A percentile compares a stretch with the other conserved stretches of the same genome.
Evolutionary conservation across 768 basidiomycete genomes (phyloP).

Genomic region (Dictyophora rubrovolvata): DNA sequence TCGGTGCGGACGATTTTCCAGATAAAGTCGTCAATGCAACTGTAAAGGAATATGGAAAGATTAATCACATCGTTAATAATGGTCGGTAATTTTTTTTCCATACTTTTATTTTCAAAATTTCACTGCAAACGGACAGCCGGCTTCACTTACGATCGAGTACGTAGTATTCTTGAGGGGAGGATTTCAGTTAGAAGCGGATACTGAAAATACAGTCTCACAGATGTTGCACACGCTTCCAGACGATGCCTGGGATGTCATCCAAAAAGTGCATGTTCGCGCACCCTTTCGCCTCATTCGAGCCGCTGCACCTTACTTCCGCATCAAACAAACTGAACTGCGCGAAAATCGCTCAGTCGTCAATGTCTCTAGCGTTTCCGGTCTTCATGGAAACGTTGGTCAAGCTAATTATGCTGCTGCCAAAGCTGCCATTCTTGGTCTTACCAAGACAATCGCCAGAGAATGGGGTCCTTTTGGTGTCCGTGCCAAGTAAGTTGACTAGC

Average conservation of each 20-base stretch:
- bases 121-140: not conserved
- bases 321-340: slow-evolving; percentile 54
- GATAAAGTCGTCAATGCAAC: slow-evolving; percentile 68
- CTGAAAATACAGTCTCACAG: too few species aligned
- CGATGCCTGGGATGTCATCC: slow-evolving; percentile 70
- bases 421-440: slow-evolving; percentile 65
- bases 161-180: too few species aligned
- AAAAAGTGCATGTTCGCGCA: slow-evolving; percentile 77
- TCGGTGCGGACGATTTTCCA: slow-evolving; percentile 75
- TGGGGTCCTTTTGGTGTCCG: slow-evolving; percentile 80
- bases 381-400: slow-evolving; percentile 84
- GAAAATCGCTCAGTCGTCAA: slow-evolving; percentile 73
- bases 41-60: slow-evolving; percentile 71
- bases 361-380: slow-evolving; percentile 71
- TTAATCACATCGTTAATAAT: slow-evolving; percentile 84
- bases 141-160: slow-evolving; percentile 3
- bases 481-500: slow-evolving; percentile 37
- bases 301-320: slow-evolving; percentile 75
- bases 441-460: slow-evolving; percentile 82
- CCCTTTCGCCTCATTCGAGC: slow-evolving; percentile 79
- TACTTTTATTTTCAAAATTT: not conserved
- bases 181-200: too few species aligned
- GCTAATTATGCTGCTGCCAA: slow-evolving; percentile 77
- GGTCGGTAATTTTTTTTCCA: slow-evolving; percentile 25
- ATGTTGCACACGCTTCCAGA: slow-evolving; percentile 85